Evolutionary conservation across 2,329 filamentous ascomycete species (phyloP).

Genomic region (Fusarium xylarioides): DNA sequence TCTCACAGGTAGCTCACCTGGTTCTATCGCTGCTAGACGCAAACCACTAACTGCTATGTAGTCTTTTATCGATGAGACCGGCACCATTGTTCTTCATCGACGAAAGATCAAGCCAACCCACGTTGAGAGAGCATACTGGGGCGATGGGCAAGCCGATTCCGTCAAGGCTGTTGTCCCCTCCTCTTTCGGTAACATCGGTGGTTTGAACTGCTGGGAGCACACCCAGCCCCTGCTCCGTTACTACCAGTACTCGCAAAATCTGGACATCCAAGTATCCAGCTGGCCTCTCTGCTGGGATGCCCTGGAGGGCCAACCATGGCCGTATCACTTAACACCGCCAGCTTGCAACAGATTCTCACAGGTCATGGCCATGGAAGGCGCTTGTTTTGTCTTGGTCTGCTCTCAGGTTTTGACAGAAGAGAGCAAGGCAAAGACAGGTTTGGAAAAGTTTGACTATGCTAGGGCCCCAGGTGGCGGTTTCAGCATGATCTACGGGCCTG

Average conservation of each 20-base stretch:
- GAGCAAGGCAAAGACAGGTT: neutral
- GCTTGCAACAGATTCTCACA: neutral
- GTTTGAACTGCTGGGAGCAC: neutral
- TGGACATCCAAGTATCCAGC: neutral
- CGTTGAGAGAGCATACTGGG: neutral
- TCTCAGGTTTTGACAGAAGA: neutral
- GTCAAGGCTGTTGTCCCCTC: neutral
- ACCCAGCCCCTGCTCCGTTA: fast-evolving
- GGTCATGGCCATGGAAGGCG: neutral
- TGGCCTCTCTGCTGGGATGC: neutral
- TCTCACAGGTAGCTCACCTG: too few species aligned
- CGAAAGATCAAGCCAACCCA: neutral
- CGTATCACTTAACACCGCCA: neutral
- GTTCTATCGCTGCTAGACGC: fast-evolving
- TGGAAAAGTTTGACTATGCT: neutral
- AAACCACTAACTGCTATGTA: fast-evolving
- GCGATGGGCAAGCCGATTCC: neutral
- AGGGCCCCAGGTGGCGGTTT: neutral
- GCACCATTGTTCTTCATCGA: neutral
- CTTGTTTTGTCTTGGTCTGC: neutral
- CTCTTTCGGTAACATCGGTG: neutral
- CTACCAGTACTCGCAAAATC: neutral
- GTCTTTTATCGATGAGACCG: neutral
- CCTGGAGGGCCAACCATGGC: neutral
- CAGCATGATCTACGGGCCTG: neutral